phyloP scores from a whole-genome alignment of 108 stramenopile genomes.

The Pelagomonas calceolata region DNA sequence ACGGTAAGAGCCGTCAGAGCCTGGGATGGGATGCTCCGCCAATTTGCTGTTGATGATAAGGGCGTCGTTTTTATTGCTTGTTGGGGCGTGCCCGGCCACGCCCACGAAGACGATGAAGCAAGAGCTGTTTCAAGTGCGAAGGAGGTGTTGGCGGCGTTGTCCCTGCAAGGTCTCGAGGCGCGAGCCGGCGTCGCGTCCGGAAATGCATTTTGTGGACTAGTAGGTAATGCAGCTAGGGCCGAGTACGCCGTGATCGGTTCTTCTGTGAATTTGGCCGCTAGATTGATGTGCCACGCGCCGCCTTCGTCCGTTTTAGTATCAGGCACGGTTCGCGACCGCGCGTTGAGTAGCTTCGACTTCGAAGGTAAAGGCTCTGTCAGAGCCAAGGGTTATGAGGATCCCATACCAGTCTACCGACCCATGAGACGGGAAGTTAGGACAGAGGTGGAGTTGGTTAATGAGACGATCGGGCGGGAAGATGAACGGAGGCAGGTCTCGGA shows the following conservation, averaged over 20 bases:
- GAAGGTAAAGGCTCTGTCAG: background rate
- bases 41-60: constrained; percentile 20
- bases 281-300: background rate
- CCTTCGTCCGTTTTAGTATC: background rate
- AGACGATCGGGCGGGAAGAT: too few relatives aligned
- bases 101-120: constrained; percentile 24
- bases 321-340: background rate
- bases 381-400: background rate
- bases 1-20: background rate
- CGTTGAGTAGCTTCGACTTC: background rate
- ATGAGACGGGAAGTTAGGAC: too few relatives aligned
- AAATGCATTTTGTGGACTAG: background rate
- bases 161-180: background rate
- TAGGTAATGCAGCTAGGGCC: background rate
- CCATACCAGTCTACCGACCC: background rate
- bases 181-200: background rate
- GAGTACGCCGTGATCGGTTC: constrained; percentile 1
- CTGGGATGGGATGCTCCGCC: constrained; percentile 10
- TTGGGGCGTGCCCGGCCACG: constrained; percentile 58
- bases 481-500: too few relatives aligned
- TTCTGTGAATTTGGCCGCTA: background rate
- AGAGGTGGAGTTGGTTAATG: too few relatives aligned
- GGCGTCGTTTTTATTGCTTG: constrained; percentile 57
- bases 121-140: background rate
- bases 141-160: background rate